Percentiles rank a stretch among this genome's conserved stretches.
Conservation (phyloP, 352 stramenopile species). For the Phytophthora multivora region DNA sequence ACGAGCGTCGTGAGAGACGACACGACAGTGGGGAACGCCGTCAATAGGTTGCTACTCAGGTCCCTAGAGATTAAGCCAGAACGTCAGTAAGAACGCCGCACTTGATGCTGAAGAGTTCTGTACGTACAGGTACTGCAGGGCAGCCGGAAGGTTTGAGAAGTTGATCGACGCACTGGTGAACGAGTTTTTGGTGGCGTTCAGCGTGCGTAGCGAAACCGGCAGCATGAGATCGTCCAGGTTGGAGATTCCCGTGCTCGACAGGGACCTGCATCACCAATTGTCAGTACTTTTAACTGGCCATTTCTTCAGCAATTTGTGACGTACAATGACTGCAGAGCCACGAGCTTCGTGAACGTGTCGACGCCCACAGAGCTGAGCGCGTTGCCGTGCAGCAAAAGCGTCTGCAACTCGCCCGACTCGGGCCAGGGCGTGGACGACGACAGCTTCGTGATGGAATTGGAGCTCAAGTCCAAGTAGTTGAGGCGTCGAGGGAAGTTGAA, state of each 20-base stretch:
- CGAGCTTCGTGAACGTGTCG: constrained; percentile 49
- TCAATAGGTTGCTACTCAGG: constrained; percentile 61
- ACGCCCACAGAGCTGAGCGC: constrained; percentile 36
- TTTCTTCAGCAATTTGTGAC: constrained; percentile 7
- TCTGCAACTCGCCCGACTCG: constrained; percentile 48
- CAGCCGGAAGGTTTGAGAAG: constrained; percentile 49
- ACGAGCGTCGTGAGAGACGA: constrained; percentile 51
- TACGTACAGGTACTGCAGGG: constrained; percentile 59
- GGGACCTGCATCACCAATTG: constrained; percentile 27
- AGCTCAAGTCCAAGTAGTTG: constrained; percentile 53
- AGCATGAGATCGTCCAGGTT: constrained; percentile 47
- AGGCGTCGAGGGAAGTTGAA: constrained; percentile 49
- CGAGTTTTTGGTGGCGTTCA: constrained; percentile 63
- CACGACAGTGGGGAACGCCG: constrained; percentile 48
- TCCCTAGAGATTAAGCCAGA: constrained; percentile 34
- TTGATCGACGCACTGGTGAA: constrained; percentile 52
- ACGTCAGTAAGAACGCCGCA: background rate
- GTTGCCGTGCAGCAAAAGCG: constrained; percentile 65
- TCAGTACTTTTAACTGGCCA: background rate
- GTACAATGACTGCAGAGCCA: constrained; percentile 60
- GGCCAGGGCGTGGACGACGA: constrained; percentile 45
- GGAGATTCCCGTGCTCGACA: constrained; percentile 56
- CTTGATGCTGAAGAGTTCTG: background rate
- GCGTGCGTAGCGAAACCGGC: constrained; percentile 43
- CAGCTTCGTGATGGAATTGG: constrained; percentile 48